Conservation (phyloP, 108 stramenopile species). For the Hondaea fermentalgiana region DNA sequence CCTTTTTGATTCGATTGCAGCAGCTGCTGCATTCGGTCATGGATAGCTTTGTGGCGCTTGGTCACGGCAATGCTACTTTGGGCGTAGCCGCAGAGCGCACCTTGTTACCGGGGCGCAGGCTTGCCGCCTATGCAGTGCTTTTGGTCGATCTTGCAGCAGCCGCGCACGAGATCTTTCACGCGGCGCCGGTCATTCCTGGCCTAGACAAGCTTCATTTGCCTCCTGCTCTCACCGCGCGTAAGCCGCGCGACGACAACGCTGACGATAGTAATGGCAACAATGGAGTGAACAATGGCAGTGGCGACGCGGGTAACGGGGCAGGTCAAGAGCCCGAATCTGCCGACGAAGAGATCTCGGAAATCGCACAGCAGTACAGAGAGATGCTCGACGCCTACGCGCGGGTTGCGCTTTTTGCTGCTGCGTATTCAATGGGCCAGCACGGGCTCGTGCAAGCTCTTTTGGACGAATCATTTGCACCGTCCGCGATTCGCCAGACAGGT, state of each 20-base stretch:
- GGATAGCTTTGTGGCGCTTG: slow-evolving; percentile 7
- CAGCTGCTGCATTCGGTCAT: background rate
- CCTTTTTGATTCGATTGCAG: background rate
- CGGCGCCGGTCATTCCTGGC: background rate
- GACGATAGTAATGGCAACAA: background rate
- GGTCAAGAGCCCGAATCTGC: too few relatives aligned
- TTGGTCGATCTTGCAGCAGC: background rate
- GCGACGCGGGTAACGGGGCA: too few relatives aligned
- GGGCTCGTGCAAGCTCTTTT: background rate
- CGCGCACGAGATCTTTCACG: background rate
- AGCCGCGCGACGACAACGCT: too few relatives aligned
- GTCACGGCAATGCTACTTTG: background rate
- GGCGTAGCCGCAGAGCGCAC: background rate
- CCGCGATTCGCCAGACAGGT: background rate
- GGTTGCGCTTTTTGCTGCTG: background rate
- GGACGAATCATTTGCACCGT: too few relatives aligned
- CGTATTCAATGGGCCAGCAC: background rate
- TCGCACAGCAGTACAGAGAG: background rate
- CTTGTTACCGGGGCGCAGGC: background rate
- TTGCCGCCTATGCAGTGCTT: background rate
- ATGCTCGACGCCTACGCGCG: background rate
- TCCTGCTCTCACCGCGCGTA: too few relatives aligned
- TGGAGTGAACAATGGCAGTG: background rate
- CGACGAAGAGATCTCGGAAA: background rate
- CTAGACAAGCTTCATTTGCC: background rate